Evolutionary conservation across 2,329 filamentous ascomycete species (phyloP).

Genomic region (Lachnellula occidentalis): DNA sequence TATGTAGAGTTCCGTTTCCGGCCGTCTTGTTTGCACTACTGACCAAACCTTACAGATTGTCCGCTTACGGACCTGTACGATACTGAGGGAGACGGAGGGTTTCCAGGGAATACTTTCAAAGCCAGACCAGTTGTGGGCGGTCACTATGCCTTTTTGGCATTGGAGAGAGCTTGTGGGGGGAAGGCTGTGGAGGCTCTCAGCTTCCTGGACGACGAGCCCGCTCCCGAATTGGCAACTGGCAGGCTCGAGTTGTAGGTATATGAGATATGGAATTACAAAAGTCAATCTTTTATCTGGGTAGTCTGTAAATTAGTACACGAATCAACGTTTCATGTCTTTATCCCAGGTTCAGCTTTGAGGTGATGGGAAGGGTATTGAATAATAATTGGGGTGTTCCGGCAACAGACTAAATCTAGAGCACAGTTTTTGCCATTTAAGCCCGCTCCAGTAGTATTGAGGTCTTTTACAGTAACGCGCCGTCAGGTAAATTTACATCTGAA

Average conservation of each 20-base stretch:
- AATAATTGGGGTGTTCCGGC: too few relatives aligned
- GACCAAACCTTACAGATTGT: conserved; percentile 43
- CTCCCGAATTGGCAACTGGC: conserved; percentile 7
- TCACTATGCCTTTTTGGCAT: conserved; percentile 79
- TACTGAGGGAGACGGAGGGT: conserved; percentile 71
- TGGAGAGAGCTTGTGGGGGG: conserved; percentile 73
- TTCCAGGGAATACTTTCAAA: conserved; percentile 70
- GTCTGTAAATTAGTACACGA: too few relatives aligned
- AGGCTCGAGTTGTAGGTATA: conserved; percentile 18
- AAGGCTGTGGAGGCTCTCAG: conserved; percentile 53
- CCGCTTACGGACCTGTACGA: conserved; percentile 79
- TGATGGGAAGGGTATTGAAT: too few relatives aligned
- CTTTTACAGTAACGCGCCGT: too few relatives aligned
- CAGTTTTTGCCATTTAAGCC: too few relatives aligned
- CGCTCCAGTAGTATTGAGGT: too few relatives aligned
- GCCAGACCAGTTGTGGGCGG: conserved; percentile 79
- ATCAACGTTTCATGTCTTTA: neutral
- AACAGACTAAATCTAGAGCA: too few relatives aligned
- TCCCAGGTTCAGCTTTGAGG: neutral
- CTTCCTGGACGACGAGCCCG: conserved; percentile 39
- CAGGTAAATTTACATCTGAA: too few relatives aligned
- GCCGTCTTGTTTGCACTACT: neutral
- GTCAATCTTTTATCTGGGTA: neutral
- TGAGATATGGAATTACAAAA: neutral
- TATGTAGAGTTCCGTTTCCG: conserved; percentile 29